phyloP scores from a whole-genome alignment of 495 filamentous ascomycete genomes.

The Haplographium delicatum region DNA sequence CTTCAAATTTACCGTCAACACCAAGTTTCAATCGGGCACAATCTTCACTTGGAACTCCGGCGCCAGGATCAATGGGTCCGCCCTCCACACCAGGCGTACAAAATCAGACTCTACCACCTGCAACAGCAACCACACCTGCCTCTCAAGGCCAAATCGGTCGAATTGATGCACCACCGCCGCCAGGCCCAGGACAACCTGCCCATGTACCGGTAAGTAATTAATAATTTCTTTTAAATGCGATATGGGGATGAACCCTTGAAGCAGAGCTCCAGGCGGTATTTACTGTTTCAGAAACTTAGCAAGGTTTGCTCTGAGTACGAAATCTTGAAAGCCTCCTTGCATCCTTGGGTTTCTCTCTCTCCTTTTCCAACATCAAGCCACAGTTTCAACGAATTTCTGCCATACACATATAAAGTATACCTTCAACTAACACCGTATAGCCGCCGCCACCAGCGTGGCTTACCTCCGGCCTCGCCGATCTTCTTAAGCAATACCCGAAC shows the following conservation, averaged over 20 bases:
- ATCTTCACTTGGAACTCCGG: conserved; percentile 47
- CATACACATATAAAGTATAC: conserved; percentile 13
- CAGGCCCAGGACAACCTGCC: conserved; percentile 42
- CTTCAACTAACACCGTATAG: conserved; percentile 37
- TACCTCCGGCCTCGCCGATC: conserved; percentile 50
- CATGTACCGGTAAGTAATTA: conserved; percentile 49
- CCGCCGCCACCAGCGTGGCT: conserved; percentile 83
- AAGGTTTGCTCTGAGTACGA: too few relatives aligned
- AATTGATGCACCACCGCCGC: conserved; percentile 57
- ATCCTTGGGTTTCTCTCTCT: too few relatives aligned
- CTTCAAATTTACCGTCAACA: conserved; percentile 29
- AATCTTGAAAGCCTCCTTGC: too few relatives aligned
- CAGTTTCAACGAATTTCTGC: too few relatives aligned
- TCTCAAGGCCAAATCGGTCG: conserved; percentile 53
- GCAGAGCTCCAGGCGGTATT: too few relatives aligned
- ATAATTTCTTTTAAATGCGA: background rate
- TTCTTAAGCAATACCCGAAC: conserved; percentile 60
- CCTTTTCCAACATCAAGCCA: too few relatives aligned
- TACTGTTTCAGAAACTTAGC: too few relatives aligned
- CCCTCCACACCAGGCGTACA: conserved; percentile 41
- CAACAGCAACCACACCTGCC: conserved; percentile 28
- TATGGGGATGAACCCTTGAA: too few relatives aligned
- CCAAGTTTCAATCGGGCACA: conserved; percentile 45
- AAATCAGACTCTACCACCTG: conserved; percentile 31
- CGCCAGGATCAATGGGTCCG: conserved; percentile 55